Conservation (phyloP, 1,284 basidiomycete genomes). For the Irpex sp. region DNA sequence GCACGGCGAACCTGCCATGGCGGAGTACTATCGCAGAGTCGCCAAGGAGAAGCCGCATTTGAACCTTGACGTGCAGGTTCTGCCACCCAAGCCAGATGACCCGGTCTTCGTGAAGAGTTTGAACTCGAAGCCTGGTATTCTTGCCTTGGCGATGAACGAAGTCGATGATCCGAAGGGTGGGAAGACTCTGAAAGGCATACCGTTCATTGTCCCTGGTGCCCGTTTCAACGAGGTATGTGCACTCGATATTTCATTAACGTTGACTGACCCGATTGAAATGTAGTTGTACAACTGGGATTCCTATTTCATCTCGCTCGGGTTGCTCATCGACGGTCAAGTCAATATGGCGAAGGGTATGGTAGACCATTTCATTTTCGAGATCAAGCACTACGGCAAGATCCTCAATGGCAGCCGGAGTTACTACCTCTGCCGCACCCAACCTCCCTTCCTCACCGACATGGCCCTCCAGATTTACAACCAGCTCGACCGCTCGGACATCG, state of each 20-base stretch:
- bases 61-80: constrained; percentile 84
- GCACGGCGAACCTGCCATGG: constrained; percentile 87
- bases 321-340: constrained; percentile 91
- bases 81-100: constrained; percentile 83
- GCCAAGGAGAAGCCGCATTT: constrained; percentile 84
- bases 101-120: constrained; percentile 88
- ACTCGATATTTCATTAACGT: not conserved
- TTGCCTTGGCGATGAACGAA: constrained; percentile 95
- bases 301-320: constrained; percentile 91
- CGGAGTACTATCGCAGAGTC: constrained; percentile 84
- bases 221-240: constrained; percentile 87
- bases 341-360: constrained; percentile 96
- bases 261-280: not conserved
- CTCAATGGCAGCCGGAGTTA: constrained; percentile 76
- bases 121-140: constrained; percentile 89
- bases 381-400: constrained; percentile 94
- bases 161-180: constrained; percentile 75
- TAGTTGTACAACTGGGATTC: constrained; percentile 91
- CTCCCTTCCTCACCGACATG: constrained; percentile 98
- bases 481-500: constrained; percentile 79
- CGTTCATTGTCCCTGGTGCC: constrained; percentile 96
- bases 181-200: constrained; percentile 84
- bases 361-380: constrained; percentile 98
- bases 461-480: constrained; percentile 97
- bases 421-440: constrained; percentile 95